Percentiles rank a stretch among this genome's conserved stretches.
These are phyloP conservation scores for Trichoderma orchidacearum DNA, from an alignment of 495 filamentous ascomycete genomes.

Conservation along the genomic window DNA sequence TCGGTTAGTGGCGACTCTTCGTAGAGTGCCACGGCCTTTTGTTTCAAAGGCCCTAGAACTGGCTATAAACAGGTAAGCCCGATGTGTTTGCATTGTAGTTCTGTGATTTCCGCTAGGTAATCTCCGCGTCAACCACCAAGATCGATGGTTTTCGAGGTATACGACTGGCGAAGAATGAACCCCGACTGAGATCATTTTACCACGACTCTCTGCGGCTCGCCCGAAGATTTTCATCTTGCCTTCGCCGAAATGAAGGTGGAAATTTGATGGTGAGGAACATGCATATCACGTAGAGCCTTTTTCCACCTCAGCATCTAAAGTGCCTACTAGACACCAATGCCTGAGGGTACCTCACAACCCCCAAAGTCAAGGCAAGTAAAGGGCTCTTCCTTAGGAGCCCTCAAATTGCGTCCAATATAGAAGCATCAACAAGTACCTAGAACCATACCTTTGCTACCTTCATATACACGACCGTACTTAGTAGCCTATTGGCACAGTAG, in stretches of 20 bases:
- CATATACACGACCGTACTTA: no score
- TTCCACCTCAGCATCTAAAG: no score
- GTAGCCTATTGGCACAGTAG: no score
- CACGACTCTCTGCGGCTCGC: constrained; percentile 29
- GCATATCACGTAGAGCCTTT: no score
- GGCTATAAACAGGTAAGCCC: background rate
- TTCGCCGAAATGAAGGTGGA: constrained; percentile 33
- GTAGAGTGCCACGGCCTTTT: background rate
- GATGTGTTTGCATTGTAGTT: background rate
- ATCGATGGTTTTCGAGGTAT: constrained; percentile 60
- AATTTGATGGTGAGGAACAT: constrained; percentile 74
- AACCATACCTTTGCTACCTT: no score
- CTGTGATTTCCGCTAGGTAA: constrained; percentile 42
- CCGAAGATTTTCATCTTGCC: constrained; percentile 55
- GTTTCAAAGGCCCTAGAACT: background rate
- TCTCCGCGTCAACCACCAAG: constrained; percentile 55
- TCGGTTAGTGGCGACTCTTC: background rate
- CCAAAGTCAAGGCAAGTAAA: no score
- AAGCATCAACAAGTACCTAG: no score
- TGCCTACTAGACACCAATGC: no score
- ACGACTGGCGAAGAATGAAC: constrained; percentile 59
- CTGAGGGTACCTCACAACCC: no score
- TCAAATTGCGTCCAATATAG: no score
- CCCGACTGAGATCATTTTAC: constrained; percentile 22
- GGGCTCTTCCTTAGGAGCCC: no score